Evolutionary conservation across 306 rosid species (phyloP).

Genomic region (Citrullus amarus): DNA sequence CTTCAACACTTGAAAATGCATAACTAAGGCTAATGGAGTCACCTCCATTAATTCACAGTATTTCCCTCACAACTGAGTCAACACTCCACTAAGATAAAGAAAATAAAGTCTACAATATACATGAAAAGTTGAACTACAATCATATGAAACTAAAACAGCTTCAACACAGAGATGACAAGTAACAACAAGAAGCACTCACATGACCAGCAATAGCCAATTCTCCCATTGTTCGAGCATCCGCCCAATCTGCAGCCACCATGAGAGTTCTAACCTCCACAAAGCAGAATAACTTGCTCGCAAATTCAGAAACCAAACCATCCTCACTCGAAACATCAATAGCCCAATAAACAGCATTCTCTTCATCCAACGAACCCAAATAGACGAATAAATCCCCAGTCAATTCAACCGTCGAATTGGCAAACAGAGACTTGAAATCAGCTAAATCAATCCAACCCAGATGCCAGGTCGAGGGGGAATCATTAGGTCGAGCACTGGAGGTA

Average conservation of each 20-base stretch:
- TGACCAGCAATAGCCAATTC: constrained; percentile 86
- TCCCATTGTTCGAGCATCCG: constrained; percentile 42
- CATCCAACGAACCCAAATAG: constrained; percentile 50
- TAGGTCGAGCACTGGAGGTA: constrained; percentile 20
- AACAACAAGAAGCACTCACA: constrained; percentile 36
- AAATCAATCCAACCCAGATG: constrained; percentile 66
- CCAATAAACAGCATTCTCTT: constrained; percentile 60
- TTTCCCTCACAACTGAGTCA: background rate
- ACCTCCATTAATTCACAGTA: background rate
- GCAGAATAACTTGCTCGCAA: constrained; percentile 23
- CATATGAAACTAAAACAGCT: constrained; percentile 1
- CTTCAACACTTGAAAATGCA: background rate
- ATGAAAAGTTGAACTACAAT: constrained; percentile 12
- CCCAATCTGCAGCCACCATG: constrained; percentile 91
- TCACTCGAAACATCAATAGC: constrained; percentile 61
- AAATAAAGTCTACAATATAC: constrained; percentile 2
- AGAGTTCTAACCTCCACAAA: constrained; percentile 80
- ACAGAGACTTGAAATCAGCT: constrained; percentile 30
- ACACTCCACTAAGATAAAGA: background rate
- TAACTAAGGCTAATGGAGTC: constrained; percentile 30
- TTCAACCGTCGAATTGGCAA: constrained; percentile 28
- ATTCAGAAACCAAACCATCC: constrained; percentile 25
- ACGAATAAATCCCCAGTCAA: constrained; percentile 53
- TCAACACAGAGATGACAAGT: background rate
- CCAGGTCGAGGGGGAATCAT: constrained; percentile 37